Evolutionary conservation across 2,329 filamentous ascomycete species (phyloP).

Genomic region (Fusarium veterinarium): DNA sequence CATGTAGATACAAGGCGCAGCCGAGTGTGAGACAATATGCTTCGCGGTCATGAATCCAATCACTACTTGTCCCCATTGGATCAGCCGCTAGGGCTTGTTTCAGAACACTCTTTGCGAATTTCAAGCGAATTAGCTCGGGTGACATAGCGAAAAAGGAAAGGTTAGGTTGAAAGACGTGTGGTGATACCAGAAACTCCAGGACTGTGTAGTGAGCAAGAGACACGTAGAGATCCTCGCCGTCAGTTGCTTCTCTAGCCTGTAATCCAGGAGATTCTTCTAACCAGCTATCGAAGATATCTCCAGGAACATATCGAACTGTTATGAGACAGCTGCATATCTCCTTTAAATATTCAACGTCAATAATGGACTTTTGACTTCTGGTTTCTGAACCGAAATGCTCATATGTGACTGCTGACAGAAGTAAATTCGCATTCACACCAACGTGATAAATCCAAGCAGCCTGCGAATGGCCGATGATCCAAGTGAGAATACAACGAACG

Average conservation of each 20-base stretch:
- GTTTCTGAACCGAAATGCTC: background rate
- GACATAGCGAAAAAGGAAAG: background rate
- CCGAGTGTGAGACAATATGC: background rate
- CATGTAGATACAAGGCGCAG: background rate
- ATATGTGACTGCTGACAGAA: background rate
- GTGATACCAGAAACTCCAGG: background rate
- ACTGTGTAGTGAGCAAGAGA: background rate
- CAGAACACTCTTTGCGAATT: background rate
- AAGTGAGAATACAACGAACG: background rate
- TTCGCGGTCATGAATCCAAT: background rate
- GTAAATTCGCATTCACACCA: rapidly evolving
- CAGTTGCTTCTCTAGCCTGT: background rate
- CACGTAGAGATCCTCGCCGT: background rate
- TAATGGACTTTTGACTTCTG: rapidly evolving
- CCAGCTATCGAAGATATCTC: background rate
- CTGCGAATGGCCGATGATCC: background rate
- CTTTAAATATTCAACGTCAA: rapidly evolving
- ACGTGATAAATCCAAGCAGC: background rate
- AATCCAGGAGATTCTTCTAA: background rate
- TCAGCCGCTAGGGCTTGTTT: background rate
- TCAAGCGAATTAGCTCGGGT: background rate
- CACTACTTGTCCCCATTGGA: background rate
- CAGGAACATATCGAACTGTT: background rate
- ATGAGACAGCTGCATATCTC: background rate
- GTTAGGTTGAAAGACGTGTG: rapidly evolving